Base-by-base conservation (phyloP, 441 rosid genomes). In the Gossypium gossypioides region DNA sequence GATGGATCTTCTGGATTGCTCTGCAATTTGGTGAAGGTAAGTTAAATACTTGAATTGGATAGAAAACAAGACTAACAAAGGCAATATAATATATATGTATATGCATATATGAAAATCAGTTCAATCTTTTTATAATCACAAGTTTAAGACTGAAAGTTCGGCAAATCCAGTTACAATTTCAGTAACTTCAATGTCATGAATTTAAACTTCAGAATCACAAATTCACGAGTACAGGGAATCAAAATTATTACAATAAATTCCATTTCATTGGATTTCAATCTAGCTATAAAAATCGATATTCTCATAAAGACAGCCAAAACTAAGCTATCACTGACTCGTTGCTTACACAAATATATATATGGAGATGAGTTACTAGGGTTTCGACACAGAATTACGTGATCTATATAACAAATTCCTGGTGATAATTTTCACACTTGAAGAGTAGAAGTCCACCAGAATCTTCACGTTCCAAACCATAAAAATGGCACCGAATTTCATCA, bases 1-100 rank as follows among this genome's bases (percentile, higher is more conserved):
- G 82, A 74, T 21, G 72, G 71, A 76, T 77, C 79, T 32, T 79
- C 87, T 18, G 71, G 79, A 78, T 76, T 81, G 71, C 78, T 80
- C 97, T 93, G 89, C 76, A 84, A 75, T 74, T 16, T 13, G n/a
- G 52, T 29, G 58, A 55, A 51, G 44, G 69, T 13, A 59, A 64
- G 76, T 75, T 78, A 71, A 70, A 19, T 62, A 75, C 64, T 37
- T 27, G 8, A 51, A 40, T 40, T n/a, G 56, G 29, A 79, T 9
- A 68, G 25, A 37, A 70, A 22, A n/a, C 42, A 59, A 15, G 6
- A n/a, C 4, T 56, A 71, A 13, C 19, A 56, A 13, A 27, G 13
- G 16, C 12, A 24, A 22, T 6, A 58, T n/a, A 18, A 18, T 6
- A 55, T 55, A 21, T 19, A 18, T 34, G 2, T 34, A 34, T 34